phyloP scores from a whole-genome alignment of 768 basidiomycete genomes.

The Obba rivulosa region DNA sequence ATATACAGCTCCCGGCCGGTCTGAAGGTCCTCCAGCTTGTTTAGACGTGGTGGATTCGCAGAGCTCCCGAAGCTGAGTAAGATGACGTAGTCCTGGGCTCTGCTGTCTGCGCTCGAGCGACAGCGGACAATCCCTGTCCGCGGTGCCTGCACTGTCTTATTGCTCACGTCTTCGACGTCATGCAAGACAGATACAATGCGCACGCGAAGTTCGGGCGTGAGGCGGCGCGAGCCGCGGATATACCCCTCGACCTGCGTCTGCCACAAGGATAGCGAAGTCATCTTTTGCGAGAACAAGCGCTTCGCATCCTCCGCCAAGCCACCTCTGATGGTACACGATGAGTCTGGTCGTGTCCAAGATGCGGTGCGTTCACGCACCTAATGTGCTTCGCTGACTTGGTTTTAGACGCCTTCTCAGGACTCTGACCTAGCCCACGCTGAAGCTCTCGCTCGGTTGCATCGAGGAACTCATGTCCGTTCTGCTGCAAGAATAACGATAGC shows the following conservation, averaged over 20 bases:
- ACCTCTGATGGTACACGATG: constrained; percentile 30
- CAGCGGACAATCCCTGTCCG: constrained; percentile 13
- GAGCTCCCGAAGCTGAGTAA: constrained; percentile 12
- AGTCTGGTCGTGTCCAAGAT: neutral
- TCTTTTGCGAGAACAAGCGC: constrained; percentile 35
- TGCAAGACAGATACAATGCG: constrained; percentile 40
- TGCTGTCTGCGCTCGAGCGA: neutral
- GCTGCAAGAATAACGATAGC: constrained; percentile 47
- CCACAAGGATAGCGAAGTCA: constrained; percentile 49
- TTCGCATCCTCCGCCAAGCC: constrained; percentile 50
- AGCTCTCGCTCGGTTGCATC: constrained; percentile 32
- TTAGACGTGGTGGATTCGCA: constrained; percentile 3
- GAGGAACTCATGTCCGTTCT: constrained; percentile 34
- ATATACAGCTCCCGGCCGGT: constrained; percentile 37
- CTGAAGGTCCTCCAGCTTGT: constrained; percentile 29
- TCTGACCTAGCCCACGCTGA: constrained; percentile 49
- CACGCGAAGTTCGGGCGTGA: constrained; percentile 38
- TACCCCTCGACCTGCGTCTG: constrained; percentile 39
- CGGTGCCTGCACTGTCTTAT: constrained; percentile 12
- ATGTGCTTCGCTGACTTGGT: constrained; percentile 40
- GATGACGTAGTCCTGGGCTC: constrained; percentile 6
- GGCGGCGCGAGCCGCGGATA: constrained; percentile 5
- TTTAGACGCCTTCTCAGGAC: constrained; percentile 47
- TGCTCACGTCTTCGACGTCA: constrained; percentile 17
- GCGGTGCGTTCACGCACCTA: constrained; percentile 32